Evolutionary conservation across 192 early-diverging fungal genomes (phyloP), one percentile per base, ranked within the genome.

Genomic region (Coemansia sp.): DNA sequence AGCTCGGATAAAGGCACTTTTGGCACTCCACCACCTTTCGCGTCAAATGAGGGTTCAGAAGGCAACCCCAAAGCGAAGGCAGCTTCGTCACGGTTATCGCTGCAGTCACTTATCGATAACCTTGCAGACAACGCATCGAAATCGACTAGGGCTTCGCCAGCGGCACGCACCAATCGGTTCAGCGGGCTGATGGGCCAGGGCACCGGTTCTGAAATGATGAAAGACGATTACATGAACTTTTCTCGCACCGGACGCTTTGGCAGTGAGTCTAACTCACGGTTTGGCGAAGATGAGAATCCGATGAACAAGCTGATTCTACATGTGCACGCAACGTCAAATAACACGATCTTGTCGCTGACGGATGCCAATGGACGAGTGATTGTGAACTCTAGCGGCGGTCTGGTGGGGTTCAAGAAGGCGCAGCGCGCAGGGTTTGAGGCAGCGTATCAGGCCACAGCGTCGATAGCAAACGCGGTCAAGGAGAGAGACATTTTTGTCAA

Each of bases 351-450:
- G 49, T 90, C 91, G 22, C 76, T 98, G 59, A 91, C 92, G 1
- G 83, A 88, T 59, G 74, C 82, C 7, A 77, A 83, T 21, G 93
- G 93, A 12, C 64, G 87, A 25, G 84, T 87, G 26, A 72, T 96
- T 37, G 80, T 88, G 23, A 88, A 84, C 51, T 81, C 88, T 38
- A 91, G 91, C 5, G 93, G 89, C 20, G 96, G 96, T 21, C 85
- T 82, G 14, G 87, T 87, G 4, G 93, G 93, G 23, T 90, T 98
- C 64, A 92, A 89, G 64, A 96, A 96, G 74, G 87, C 94, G 11
- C 85, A 89, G 56, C 86, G 96, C 14, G 88, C 91, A 42, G 92
- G 91, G 26, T 89, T 86, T 64, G 96, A 98, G 76, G 92, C 93
- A 22, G 94, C 92, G 5, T 95, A 96, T 74, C 94, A 92, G 82